Evolutionary conservation across 305 asterid species (phyloP), one percentile per base, ranked within the genome.

Genomic region (Plantago rigida): DNA sequence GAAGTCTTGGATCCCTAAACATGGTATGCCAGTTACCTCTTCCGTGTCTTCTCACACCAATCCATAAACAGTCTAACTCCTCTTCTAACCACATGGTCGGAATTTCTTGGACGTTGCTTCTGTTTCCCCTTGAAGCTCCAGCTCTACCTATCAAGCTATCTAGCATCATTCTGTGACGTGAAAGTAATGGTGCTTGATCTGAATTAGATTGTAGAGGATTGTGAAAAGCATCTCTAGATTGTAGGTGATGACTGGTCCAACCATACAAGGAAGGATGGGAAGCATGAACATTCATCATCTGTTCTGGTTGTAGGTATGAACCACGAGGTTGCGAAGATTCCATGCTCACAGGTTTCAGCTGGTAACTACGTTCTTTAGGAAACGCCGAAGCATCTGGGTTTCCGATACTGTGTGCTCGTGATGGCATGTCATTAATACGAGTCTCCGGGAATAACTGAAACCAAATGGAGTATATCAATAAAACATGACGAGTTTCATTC

Each of bases 11-110:
- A 71, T 87, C 95, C 73, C 70, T 70, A 59, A 84, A 62, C 74
- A 87, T 81, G 68, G 72, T 56, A 0, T 76, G 80, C 87, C 93
- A 87, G 63, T 87, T 87, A 9, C 87, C 87, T 70, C 77, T 69
- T 52, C 90, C 95, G 22, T 84, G 84, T 57, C 95, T 78, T 51
- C 95, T 77, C 63, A 87, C 86, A 9, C 95, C 95, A 9, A 84
- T 65, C 95, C 95, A 87, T 36, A 87, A 86, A 60, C 70, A 72
- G 47, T 87, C 93, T 15, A 84, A 72, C 79, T 87, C 95, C 67
- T 87, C 90, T 26, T 87, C 93, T 0, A 82, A 76, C 93, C 93
- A 87, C 19, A 12, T 59, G 75, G 64, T 29, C 74, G 72, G 59
- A 70, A 58, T 41, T 73, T 76, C 76, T 57, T 71, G 39, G 62